A percentile compares a stretch with the other conserved stretches of the same genome.
phyloP scores from a whole-genome alignment of 2,329 filamentous ascomycete species.

The Xylariaceae sp. region DNA sequence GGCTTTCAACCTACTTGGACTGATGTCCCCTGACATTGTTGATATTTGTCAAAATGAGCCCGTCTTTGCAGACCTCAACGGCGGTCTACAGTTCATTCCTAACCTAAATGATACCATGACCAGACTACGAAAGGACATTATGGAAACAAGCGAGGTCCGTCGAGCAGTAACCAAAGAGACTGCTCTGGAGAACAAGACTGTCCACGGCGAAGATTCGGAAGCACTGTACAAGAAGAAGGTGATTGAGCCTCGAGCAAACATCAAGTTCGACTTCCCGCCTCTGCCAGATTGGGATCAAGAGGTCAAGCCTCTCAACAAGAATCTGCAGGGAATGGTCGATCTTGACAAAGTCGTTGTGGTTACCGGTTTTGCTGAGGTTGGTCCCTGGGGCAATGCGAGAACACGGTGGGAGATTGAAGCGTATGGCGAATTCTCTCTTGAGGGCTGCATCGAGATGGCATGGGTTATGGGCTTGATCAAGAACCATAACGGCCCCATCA shows the following conservation, averaged over 20 bases:
- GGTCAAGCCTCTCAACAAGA: constrained; percentile 79
- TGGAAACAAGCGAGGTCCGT: constrained; percentile 90
- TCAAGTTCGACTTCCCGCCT: constrained; percentile 93
- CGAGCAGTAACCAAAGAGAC: constrained; percentile 94
- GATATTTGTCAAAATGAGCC: constrained; percentile 94
- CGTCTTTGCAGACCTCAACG: constrained; percentile 95
- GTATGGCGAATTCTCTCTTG: constrained; percentile 90
- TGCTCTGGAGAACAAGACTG: constrained; percentile 91
- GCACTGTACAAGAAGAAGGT: constrained; percentile 91
- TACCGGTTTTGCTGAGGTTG: constrained; percentile 92
- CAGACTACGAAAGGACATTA: constrained; percentile 87
- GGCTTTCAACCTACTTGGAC: constrained; percentile 95
- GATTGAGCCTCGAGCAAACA: constrained; percentile 90
- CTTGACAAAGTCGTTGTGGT: constrained; percentile 97
- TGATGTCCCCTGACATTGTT: constrained; percentile 92
- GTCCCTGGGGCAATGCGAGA: constrained; percentile 96
- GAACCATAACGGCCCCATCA: constrained; percentile 94
- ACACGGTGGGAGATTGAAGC: constrained; percentile 99
- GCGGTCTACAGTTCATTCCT: constrained; percentile 94
- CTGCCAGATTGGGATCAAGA: constrained; percentile 91
- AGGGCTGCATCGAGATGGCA: constrained; percentile 98
- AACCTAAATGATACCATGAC: constrained; percentile 94
- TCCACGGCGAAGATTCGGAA: constrained; percentile 91
- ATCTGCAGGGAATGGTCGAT: constrained; percentile 96
- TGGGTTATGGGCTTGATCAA: constrained; percentile 99